These are phyloP conservation scores for Erodium chrysanthum DNA, from an alignment of 441 rosid genomes.

Conservation along the genomic window DNA sequence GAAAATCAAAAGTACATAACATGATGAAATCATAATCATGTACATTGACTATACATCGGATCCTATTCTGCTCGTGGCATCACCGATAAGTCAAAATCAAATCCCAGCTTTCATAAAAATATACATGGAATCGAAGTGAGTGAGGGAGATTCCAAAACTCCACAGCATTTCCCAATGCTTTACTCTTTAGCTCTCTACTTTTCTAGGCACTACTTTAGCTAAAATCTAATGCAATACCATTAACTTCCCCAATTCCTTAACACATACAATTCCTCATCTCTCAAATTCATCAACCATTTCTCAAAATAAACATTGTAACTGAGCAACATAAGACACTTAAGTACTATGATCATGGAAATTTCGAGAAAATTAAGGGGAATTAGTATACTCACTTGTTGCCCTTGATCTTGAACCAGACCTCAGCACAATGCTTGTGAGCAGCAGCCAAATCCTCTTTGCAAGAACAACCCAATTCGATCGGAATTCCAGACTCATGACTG, in stretches of 20 bases:
- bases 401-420: constrained; percentile 41
- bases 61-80: not conserved
- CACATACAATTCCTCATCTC: not conserved
- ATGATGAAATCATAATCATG: too few species aligned
- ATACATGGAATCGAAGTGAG: too few species aligned
- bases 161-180: constrained; percentile 22
- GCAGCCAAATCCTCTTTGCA: constrained; percentile 33
- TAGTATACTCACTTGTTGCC: constrained; percentile 61
- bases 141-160: constrained; percentile 24
- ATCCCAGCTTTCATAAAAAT: constrained; percentile 18
- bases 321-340: not conserved
- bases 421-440: not conserved
- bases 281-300: not conserved
- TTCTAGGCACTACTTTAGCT: constrained; percentile 19
- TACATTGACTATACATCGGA: not conserved
- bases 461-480: constrained; percentile 76
- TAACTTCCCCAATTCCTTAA: constrained; percentile 15
- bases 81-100: constrained; percentile 16
- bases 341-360: not conserved
- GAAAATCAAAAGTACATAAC: constrained; percentile 14
- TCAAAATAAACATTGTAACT: not conserved
- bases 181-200: constrained; percentile 23
- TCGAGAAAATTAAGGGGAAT: not conserved
- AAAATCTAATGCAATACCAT: constrained; percentile 12
- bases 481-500: constrained; percentile 54